Base-by-base conservation (phyloP, 2,329 filamentous ascomycete genomes). In the Whalleya microplaca region DNA sequence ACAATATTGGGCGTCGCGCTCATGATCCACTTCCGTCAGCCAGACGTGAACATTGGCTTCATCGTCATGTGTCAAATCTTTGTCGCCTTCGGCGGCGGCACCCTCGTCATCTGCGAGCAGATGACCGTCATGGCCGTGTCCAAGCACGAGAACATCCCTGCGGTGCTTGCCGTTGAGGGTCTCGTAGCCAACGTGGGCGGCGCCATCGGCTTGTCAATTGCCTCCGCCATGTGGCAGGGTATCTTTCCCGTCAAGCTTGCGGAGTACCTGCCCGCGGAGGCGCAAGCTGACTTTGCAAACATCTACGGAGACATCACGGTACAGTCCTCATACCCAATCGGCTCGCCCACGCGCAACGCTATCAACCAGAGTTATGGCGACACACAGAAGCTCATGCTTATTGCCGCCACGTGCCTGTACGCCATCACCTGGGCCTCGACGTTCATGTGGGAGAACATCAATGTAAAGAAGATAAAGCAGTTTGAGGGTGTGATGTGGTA, bases 21-120 rank as follows among this genome's bases (percentile, higher is more conserved):
- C n/a, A 83, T 86, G 78, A 79, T 86, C 57, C 69, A 80, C 45
- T 85, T 82, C 74, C 83, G 84, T 44, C 75, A 78, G 59, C 78
- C 80, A 51, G 73, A 78, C 42, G 75, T 73, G 47, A 75, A 78
- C 32, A 74, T 84, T 14, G 74, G 79, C 19, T 81, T 80, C 67
- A 77, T 86, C 8, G 72, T 87, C 64, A 82, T 83, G 69, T 84
- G 81, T 45, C 83, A 88, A 68, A 79, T 87, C 50, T 77, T 86
- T 47, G 71, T 71, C 53, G 80, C 84, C 6, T 77, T 84, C 41
- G 82, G 81, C 10, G 84, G 83, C 6, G 83, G 83, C 21, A 75
- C 81, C 7, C 74, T 84, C 6, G 82, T 86, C 56, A 84, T 87
- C 48, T 78, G 77, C 46, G 79, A 83, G 53, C 81, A 87, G 64